These are phyloP conservation scores for Echinosophora koreensis DNA, from an alignment of 306 rosid genomes.

Conservation along the genomic window DNA sequence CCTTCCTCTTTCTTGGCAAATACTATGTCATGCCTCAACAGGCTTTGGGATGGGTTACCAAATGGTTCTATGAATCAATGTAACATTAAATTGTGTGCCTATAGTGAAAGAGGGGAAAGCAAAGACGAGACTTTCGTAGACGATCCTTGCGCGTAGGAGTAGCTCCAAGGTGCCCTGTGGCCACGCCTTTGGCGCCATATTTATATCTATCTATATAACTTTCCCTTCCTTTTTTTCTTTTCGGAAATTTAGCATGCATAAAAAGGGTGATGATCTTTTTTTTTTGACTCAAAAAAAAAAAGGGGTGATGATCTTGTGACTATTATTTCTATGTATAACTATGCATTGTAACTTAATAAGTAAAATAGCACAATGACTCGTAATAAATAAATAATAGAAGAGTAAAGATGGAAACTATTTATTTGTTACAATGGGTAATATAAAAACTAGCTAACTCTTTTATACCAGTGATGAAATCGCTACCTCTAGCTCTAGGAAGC, in stretches of 20 bases:
- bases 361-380: not conserved
- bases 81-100: not conserved
- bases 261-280: not conserved
- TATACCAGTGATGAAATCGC: no score
- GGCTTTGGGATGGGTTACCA: slow-evolving; percentile 37
- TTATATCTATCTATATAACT: not conserved
- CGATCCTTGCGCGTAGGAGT: slow-evolving; percentile 61
- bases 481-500: no score
- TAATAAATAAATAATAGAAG: no score
- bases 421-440: no score
- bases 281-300: no score
- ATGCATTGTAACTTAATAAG: not conserved
- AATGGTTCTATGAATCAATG: not conserved
- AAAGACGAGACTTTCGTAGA: slow-evolving; percentile 43
- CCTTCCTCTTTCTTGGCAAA: slow-evolving; percentile 33
- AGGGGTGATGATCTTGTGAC: not conserved
- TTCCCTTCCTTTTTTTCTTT: not conserved
- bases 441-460: no score
- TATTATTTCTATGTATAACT: not conserved
- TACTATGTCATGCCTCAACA: slow-evolving; percentile 48
- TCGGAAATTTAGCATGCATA: slow-evolving; percentile 31
- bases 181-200: slow-evolving; percentile 42
- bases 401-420: no score
- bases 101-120: not conserved
- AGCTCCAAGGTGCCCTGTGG: not conserved